These are phyloP conservation scores for Leishmania major DNA, from an alignment of 208 protist genomes.

Conservation along the genomic window DNA sequence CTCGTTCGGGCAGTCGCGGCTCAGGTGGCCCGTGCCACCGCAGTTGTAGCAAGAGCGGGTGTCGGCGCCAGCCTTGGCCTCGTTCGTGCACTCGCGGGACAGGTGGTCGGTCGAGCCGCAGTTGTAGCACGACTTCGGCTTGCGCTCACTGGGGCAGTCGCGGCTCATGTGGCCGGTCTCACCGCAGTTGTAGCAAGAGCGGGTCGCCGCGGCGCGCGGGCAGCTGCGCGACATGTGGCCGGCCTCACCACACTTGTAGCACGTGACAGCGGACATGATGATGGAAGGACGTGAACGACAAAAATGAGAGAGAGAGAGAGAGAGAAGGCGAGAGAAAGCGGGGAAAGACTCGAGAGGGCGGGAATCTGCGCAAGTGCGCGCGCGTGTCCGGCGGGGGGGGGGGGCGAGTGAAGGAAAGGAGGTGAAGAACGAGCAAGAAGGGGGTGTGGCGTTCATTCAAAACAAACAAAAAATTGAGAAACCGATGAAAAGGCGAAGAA, in stretches of 20 bases:
- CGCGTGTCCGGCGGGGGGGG: neutral
- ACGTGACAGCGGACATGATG: constrained; percentile 51
- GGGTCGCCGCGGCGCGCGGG: constrained; percentile 39
- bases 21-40: constrained; percentile 63
- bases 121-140: constrained; percentile 64
- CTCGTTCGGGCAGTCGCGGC: constrained; percentile 74
- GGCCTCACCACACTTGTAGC: constrained; percentile 69
- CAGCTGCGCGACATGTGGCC: constrained; percentile 68
- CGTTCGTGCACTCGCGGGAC: constrained; percentile 62
- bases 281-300: constrained; percentile 9
- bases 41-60: constrained; percentile 78
- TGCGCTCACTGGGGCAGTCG: constrained; percentile 64
- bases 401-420: neutral
- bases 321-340: neutral
- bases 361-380: neutral
- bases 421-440: neutral
- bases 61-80: constrained; percentile 44
- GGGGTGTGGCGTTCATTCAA: neutral
- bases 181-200: constrained; percentile 66
- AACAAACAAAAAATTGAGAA: neutral
- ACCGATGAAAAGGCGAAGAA: neutral
- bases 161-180: constrained; percentile 63
- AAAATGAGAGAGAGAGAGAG: constrained; percentile 1
- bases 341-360: constrained; percentile 5
- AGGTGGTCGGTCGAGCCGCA: constrained; percentile 81